Percentiles rank a stretch among this genome's conserved stretches.
Conservation (phyloP, 768 basidiomycete species). For the Lentinula sp. region DNA sequence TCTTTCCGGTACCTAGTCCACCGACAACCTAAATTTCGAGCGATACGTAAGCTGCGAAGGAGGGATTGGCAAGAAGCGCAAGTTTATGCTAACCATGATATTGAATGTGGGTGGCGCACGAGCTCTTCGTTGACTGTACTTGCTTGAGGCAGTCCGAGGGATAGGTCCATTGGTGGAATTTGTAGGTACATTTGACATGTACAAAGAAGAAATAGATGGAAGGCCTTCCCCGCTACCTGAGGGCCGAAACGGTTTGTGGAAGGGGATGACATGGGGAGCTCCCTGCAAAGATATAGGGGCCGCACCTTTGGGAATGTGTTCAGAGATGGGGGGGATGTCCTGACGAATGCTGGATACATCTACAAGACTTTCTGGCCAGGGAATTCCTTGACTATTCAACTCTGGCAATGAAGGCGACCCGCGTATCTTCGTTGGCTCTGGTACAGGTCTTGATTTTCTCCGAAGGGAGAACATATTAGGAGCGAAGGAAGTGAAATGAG, state of each 20-base stretch:
- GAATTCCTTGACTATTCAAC: constrained; percentile 66
- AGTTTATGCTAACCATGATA: constrained; percentile 56
- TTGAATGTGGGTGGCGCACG: constrained; percentile 77
- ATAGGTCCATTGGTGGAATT: constrained; percentile 49
- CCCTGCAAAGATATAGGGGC: constrained; percentile 60
- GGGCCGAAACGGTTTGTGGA: constrained; percentile 78
- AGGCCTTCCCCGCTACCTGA: constrained; percentile 41
- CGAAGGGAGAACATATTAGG: constrained; percentile 69
- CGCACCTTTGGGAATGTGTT: constrained; percentile 54
- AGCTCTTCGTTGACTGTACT: constrained; percentile 58
- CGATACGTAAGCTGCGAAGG: not conserved
- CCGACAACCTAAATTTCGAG: constrained; percentile 58
- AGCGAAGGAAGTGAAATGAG: constrained; percentile 5
- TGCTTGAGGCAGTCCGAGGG: constrained; percentile 30
- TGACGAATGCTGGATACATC: constrained; percentile 63
- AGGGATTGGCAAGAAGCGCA: constrained; percentile 5
- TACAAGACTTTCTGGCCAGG: constrained; percentile 82
- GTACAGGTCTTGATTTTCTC: constrained; percentile 55
- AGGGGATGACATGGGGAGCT: constrained; percentile 53
- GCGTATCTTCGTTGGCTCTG: constrained; percentile 47
- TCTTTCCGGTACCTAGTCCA: constrained; percentile 79
- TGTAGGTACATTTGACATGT: constrained; percentile 57
- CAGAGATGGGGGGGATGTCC: constrained; percentile 24
- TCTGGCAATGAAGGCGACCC: constrained; percentile 81
- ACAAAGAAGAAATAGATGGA: constrained; percentile 61